Evolutionary conservation across 441 rosid species (phyloP), one percentile per base, ranked within the genome.

Genomic region (Mallotus repandus): DNA sequence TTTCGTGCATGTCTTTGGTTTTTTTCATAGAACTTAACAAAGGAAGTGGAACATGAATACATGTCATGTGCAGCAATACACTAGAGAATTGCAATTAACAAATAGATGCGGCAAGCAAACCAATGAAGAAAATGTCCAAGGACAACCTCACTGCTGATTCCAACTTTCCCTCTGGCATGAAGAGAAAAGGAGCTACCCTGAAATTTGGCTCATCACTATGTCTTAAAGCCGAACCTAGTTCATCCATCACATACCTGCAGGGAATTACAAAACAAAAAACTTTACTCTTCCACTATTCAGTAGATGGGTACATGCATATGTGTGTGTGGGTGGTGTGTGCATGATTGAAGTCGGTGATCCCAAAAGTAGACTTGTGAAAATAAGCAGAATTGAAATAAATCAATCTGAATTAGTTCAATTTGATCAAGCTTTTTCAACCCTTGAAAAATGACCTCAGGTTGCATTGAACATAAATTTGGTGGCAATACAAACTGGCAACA

Each of bases 241-340:
- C 98, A 80, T 95, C 99, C 98, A 91, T 92, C 76, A 89, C 96
- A 87, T 94, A 94, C 94, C 97, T 94, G 83, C 66, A 80, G 74
- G 73, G 63, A 66, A 72, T 29, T 32, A 63, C 57, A 72, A 60
- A 68, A 69, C 50, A 69, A 70, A 76, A 11, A 48, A 66, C 57
- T 63, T 63, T 10, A 35, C 19, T 13, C 43, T 19, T n/a, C 70
- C 29, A 55, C 54, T 58, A 71, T 35, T 70, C 32, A 32, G n/a
- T 59, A 69, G 8, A 67, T 41, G 18, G 25, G 12, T 52, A 52
- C 50, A 43, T 49, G 43, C 32, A n/a, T 15, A 9, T 22, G 38
- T 9, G 45, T 35, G 25, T 45, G 18, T 11, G 22, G 1, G 21
- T 5, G 4, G 41, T 4, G 41, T 38, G 7, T 38, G 41, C 5